Evolutionary conservation across 345 rosid species (phyloP).

Genomic region (Draba incana): DNA sequence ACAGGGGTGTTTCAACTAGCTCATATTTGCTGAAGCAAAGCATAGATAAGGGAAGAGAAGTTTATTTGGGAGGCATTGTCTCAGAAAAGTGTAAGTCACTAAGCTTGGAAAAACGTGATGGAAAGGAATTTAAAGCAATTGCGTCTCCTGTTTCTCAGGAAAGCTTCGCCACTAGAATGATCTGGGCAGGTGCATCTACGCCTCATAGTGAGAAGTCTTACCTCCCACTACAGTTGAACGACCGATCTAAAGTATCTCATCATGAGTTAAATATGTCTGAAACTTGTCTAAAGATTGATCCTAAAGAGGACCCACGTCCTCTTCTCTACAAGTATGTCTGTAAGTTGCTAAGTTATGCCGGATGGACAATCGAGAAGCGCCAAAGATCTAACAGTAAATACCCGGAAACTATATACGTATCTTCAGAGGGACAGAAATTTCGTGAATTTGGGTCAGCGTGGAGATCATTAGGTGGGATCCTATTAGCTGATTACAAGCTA

Average conservation of each 20-base stretch:
- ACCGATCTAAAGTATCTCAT: conserved; percentile 40
- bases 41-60: conserved; percentile 38
- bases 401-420: conserved; percentile 56
- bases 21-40: conserved; percentile 57
- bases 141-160: conserved; percentile 83
- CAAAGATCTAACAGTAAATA: conserved; percentile 59
- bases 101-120: conserved; percentile 33
- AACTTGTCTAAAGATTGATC: conserved; percentile 45
- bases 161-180: conserved; percentile 57
- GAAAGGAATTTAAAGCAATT: conserved; percentile 55
- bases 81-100: conserved; percentile 40
- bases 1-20: conserved; percentile 58
- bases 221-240: conserved; percentile 41
- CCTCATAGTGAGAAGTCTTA: conserved; percentile 42
- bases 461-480: conserved; percentile 63
- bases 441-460: conserved; percentile 84
- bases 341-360: conserved; percentile 56
- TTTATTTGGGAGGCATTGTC: conserved; percentile 39
- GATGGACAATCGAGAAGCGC: conserved; percentile 70
- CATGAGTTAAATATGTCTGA: conserved; percentile 40
- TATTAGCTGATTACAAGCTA: conserved; percentile 52
- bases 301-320: conserved; percentile 69
- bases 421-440: conserved; percentile 66
- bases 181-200: conserved; percentile 49
- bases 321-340: conserved; percentile 63